Evolutionary conservation across 1,139 yeast genomes (phyloP), one percentile per base, ranked within the genome.

Genomic region (Candida smagusa): DNA sequence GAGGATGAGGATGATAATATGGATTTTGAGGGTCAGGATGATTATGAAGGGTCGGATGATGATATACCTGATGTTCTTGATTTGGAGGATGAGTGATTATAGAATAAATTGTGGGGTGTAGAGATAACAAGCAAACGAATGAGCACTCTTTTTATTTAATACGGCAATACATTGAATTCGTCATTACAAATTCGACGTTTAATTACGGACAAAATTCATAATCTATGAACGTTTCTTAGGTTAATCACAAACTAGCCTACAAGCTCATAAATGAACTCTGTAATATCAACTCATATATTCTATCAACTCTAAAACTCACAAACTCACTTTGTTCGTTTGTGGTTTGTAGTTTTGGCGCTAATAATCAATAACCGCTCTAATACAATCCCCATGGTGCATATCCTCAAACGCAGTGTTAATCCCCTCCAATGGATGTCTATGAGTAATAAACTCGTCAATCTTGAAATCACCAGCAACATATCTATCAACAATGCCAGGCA

Each of bases 361-460:
- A 54, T 76, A 61, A 47, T 76, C 69, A 47, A 87, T 68, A 47
- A 92, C 97, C 29, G 97, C 95, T 70, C 98, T 85, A 63, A 92
- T 81, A 70, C 96, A 88, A 55, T 80, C 84, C 58, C 98, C 98
- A 42, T 78, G 70, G 65, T 92, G 96, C 90, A 92, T 85, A 62
- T 89, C 96, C 38, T 88, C 94, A 62, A 94, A 90, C 25, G 97
- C 97, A 43, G 74, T 63, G 71, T 90, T 90, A 64, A 92, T 89
- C 39, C 82, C 77, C 24, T 71, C 77, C 61, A 92, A 78, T 31
- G 79, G 69, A 60, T 83, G 90, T 68, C 86, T 81, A 72, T 89
- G 95, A 32, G 98, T 92, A 58, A 92, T 85, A 64, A 88, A 92
- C 60, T 92, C 96, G 55, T 90, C 96, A 44, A 94, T 96, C 73